phyloP scores from a whole-genome alignment of 257 asterid genomes.

The Oldenlandia corymbosa region DNA sequence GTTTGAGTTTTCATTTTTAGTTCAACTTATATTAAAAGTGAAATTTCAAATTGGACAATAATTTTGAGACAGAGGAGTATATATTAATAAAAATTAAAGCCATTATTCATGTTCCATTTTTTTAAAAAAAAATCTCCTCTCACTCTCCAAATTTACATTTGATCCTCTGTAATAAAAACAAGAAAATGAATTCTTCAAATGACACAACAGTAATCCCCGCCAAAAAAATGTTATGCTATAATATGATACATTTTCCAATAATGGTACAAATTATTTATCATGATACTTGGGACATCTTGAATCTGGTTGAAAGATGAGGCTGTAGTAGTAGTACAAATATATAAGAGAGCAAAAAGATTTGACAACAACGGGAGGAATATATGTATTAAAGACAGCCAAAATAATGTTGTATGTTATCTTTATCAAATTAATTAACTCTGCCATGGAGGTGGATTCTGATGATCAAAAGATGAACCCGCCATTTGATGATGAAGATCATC shows the following conservation, averaged over 20 bases:
- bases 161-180: no score
- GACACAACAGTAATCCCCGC: no score
- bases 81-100: no score
- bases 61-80: no score
- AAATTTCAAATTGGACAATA: no score
- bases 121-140: no score
- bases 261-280: background rate
- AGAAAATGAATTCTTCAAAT: no score
- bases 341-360: background rate
- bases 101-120: no score
- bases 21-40: no score
- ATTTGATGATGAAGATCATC: constrained; percentile 46
- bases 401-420: background rate
- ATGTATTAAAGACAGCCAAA: background rate
- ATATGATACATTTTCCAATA: background rate
- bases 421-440: constrained; percentile 13
- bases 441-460: constrained; percentile 39
- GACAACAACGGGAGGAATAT: background rate
- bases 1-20: no score
- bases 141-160: no score
- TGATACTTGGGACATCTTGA: background rate
- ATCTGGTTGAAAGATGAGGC: background rate
- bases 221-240: no score
- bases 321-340: background rate
- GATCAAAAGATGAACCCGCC: constrained; percentile 25